Evolutionary conservation across 2,329 filamentous ascomycete genomes (phyloP).

Genomic region (Colletotrichum graminicola): DNA sequence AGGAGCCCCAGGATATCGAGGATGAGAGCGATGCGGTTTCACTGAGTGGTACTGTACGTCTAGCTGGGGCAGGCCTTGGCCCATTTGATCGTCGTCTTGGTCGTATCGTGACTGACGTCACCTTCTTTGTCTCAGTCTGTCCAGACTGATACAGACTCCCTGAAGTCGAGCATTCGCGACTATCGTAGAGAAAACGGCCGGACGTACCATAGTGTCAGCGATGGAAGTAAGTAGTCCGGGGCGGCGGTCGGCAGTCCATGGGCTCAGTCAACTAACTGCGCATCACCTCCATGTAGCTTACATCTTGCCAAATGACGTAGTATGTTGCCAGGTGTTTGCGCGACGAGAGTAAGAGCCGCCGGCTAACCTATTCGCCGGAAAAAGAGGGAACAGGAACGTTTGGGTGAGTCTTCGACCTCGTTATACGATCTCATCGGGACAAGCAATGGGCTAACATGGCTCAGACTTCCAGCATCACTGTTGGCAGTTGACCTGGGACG

Average conservation of each 20-base stretch:
- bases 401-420: neutral
- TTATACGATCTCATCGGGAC: neutral
- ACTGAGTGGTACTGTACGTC: neutral
- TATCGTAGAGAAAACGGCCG: constrained; percentile 39
- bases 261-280: neutral
- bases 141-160: constrained; percentile 14
- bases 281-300: constrained; percentile 43
- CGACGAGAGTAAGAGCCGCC: neutral
- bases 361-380: neutral
- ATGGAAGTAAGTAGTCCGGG: constrained; percentile 43
- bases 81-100: neutral
- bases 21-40: constrained; percentile 2
- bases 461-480: constrained; percentile 54
- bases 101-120: neutral
- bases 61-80: neutral
- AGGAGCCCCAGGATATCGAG: neutral
- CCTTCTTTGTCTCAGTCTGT: neutral
- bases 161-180: constrained; percentile 33
- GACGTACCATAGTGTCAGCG: constrained; percentile 43
- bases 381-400: constrained; percentile 48
- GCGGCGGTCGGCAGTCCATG: neutral
- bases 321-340: neutral
- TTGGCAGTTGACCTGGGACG: constrained; percentile 49
- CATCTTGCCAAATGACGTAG: constrained; percentile 46
- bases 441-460: neutral